Conservation (phyloP, 2,329 filamentous ascomycete genomes). For the Plenodomus lindquistii region DNA sequence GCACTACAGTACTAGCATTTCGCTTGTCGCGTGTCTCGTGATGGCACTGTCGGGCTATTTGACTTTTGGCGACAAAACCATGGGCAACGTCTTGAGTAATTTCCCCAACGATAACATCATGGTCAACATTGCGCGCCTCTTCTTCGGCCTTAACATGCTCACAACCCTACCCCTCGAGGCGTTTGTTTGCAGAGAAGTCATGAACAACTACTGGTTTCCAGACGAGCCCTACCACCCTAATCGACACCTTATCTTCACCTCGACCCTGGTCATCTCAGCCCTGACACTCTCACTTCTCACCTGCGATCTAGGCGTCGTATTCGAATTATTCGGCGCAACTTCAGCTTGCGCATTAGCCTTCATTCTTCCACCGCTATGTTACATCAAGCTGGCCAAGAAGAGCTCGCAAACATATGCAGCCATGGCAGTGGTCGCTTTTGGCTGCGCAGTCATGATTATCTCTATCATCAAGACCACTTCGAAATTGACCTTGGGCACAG, state of each 20-base stretch:
- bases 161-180: slow-evolving; percentile 95
- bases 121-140: slow-evolving; percentile 92
- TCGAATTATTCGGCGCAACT: slow-evolving; percentile 94
- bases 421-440: slow-evolving; percentile 75
- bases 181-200: slow-evolving; percentile 96
- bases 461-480: slow-evolving; percentile 37
- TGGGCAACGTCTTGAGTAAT: slow-evolving; percentile 97
- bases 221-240: slow-evolving; percentile 77
- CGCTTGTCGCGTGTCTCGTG: slow-evolving; percentile 85
- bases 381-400: slow-evolving; percentile 86
- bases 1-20: slow-evolving; percentile 88
- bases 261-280: slow-evolving; percentile 75
- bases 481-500: slow-evolving; percentile 30
- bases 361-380: slow-evolving; percentile 92
- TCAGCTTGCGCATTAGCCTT: slow-evolving; percentile 94
- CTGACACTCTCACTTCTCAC: slow-evolving; percentile 80
- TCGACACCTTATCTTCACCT: slow-evolving; percentile 85
- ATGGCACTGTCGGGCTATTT: slow-evolving; percentile 91
- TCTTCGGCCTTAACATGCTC: slow-evolving; percentile 98
- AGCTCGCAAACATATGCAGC: slow-evolving; percentile 75
- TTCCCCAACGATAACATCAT: slow-evolving; percentile 88
- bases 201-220: slow-evolving; percentile 81
- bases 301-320: slow-evolving; percentile 91
- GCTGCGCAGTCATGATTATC: slow-evolving; percentile 77
- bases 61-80: slow-evolving; percentile 86